Evolutionary conservation across 495 filamentous ascomycete genomes (phyloP), one percentile per base, ranked within the genome.

Genomic region (Aspergillus hancockii): DNA sequence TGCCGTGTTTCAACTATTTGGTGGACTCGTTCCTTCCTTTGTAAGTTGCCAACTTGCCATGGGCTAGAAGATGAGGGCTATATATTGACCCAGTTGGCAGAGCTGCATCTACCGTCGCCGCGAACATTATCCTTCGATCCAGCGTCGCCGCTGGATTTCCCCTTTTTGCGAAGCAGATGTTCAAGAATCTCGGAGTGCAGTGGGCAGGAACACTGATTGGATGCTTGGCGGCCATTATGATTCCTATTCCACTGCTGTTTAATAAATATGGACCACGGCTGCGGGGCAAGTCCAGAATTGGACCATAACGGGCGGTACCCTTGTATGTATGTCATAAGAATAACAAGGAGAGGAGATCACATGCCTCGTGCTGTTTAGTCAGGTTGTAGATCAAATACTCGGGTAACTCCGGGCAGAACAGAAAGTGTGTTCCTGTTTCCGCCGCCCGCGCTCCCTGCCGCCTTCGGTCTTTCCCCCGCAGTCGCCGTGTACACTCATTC

Each of bases 91-190:
- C 3, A 16, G 40, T 5, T 57, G 54, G 49, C 49, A 82, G 77
- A 62, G 90, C 88, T 13, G 89, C 90, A 47, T 91, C 88, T 1
- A 88, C 89, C 36, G 88, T 93, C 50, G 90, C 90, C 12, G 90
- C 85, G 22, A 93, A 93, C 71, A 92, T 89, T 2, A 89, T 93
- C 72, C 75, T 92, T 8, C 87, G 90, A 12, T 90, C 86, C 6
- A 71, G 88, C 7, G 83, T 82, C 51, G 90, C 86, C 30, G 85
- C 87, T 6, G 85, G 79, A 1, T 93, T 93, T 73, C 90, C 90
- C 4, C 81, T 94, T 8, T 94, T 93, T 69, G 75, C 84, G 0
- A 82, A 71, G 22, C 86, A 90, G 62, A 89, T 92, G 88, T 91
- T 91, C 67, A 73, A 82, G 4, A 86, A 81, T 25, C 76, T 93